phyloP scores from a whole-genome alignment of 805 yeast species.

The Yamadazyma endophytica region DNA sequence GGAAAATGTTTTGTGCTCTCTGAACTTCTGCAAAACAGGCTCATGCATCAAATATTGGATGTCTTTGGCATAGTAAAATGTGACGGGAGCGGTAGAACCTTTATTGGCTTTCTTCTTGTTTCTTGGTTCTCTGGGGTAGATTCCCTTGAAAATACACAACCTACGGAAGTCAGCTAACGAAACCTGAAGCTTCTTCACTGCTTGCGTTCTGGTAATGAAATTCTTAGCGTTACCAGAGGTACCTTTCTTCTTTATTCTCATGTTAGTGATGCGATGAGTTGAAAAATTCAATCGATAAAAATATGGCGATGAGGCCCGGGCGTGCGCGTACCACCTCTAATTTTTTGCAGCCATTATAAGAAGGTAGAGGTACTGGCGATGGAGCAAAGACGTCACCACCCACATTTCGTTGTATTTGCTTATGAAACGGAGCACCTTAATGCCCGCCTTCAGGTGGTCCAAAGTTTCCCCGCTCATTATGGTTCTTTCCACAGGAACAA shows the following conservation, averaged over 20 bases:
- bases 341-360: slow-evolving; percentile 1
- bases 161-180: slow-evolving; percentile 96
- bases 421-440: slow-evolving; percentile 10
- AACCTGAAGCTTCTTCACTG: slow-evolving; percentile 85
- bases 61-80: slow-evolving; percentile 91
- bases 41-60: slow-evolving; percentile 94
- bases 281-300: slow-evolving; percentile 2
- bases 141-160: slow-evolving; percentile 95
- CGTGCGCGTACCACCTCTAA: slow-evolving; percentile 1
- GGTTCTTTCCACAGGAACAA: slow-evolving; percentile 13
- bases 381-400: slow-evolving; percentile 19
- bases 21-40: slow-evolving; percentile 84
- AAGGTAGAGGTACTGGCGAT: slow-evolving; percentile 4
- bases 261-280: slow-evolving; percentile 9
- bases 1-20: slow-evolving; percentile 94
- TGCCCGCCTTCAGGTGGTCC: background rate
- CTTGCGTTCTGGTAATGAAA: slow-evolving; percentile 91
- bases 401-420: slow-evolving; percentile 26
- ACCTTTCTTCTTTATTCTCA: slow-evolving; percentile 79
- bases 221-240: slow-evolving; percentile 86
- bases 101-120: slow-evolving; percentile 95
- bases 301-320: slow-evolving; percentile 7
- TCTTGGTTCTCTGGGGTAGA: slow-evolving; percentile 94
- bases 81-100: slow-evolving; percentile 95
- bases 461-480: background rate